Evolutionary conservation across 257 asterid species (phyloP), one percentile per base, ranked within the genome.

Genomic region (Anisodus acutangulus): DNA sequence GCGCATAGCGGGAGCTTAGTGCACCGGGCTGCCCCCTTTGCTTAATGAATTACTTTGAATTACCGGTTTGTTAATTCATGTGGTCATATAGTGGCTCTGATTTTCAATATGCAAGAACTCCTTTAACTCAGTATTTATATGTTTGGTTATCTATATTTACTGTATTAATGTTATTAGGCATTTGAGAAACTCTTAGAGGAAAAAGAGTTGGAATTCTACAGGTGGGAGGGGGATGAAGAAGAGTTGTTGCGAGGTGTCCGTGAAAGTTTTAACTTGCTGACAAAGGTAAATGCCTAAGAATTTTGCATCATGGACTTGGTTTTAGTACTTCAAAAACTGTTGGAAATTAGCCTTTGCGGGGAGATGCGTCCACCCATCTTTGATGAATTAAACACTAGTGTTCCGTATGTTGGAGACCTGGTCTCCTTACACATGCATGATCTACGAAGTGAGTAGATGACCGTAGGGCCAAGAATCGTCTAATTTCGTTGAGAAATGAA

Each of bases 191-290:
- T 93, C 84, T 84, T 92, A 81, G 92, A 85, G 41, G 97, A 94
- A 82, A 91, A 90, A 84, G 93, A 90, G 74, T 83, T 96, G 89
- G 98, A 92, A 90, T 89, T 91, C 84, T 90, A 80, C 90, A 82
- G 55, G 80, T 96, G 99, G 99, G 95, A 92, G 9, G 94, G 94
- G 64, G 92, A 93, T 81, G 95, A 91, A 39, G 88, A 91, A 87
- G 95, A 93, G 82, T 84, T 90, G 89, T 83, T 22, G 26, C 26
- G 26, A 83, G 90, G 92, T 45, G 95, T 93, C 70, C 92, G 99
- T 35, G 93, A 92, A 85, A 96, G 92, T 54, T 93, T 96, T 79
- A 96, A 96, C 81, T 94, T 94, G 78, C 92, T 96, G 82, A 93
- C 91, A 80, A 93, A 93, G 99, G 99, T 91, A 88, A 86, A 22